Evolutionary conservation across 2,329 filamentous ascomycete species (phyloP), one percentile per base, ranked within the genome.

Genomic region (Cladophialophora chaetospira): DNA sequence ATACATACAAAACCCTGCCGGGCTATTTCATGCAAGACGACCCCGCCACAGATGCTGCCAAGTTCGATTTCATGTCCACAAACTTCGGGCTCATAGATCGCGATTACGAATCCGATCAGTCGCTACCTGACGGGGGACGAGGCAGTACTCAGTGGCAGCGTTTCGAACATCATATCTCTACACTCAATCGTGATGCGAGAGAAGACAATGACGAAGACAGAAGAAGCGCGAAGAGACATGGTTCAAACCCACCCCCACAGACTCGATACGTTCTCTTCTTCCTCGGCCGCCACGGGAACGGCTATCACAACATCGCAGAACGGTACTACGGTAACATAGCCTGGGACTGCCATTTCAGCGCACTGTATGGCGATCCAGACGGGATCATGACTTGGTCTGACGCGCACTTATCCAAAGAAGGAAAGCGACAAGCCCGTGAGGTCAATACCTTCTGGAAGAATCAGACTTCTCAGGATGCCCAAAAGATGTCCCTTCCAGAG

Each of bases 311-410:
- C 66, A 81, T 83, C 13, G 84, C 82, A 0, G 80, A 86, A 65
- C 66, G 69, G 1, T 79, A 75, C 60, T 86, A 85, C 61, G 83
- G 83, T 21, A 82, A 78, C 0, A 72, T 77, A 17, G 75, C 76
- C 2, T 87, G 84, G 84, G 81, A 87, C 70, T 81, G 78, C 67
- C 81, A 85, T 72, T 87, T 80, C 79, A 79, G 80, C 13, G 76
- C 80, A 59, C 77, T 78, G 9, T 78, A 84, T 42, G 83, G 83
- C 61, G 61, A 66, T 45, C 46, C 54, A 3, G 81, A 86, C 63
- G 73, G 71, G 10, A 79, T 77, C 13, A 72, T 76, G 13, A 77
- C 68, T 33, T 87, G 83, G 84, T 72, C 76, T 2, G 84, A 87
- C 65, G 82, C 84, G 0, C 77, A 79, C 50, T 73, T 87, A 6